A percentile compares a stretch with the other conserved stretches of the same genome.
Evolutionary conservation across 306 rosid genomes (phyloP).

Genomic region (Acacia confusa): DNA sequence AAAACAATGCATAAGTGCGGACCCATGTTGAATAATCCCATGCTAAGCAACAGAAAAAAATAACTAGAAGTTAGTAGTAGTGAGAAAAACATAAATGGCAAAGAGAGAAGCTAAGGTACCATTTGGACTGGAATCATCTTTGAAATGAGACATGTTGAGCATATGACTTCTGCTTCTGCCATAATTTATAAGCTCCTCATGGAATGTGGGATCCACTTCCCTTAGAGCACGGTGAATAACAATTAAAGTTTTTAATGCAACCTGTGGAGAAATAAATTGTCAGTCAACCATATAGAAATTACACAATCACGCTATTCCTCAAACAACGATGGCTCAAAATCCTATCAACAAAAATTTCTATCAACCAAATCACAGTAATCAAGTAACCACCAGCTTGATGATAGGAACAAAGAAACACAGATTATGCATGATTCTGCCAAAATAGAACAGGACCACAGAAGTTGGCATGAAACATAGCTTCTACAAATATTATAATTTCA

Average conservation of each 20-base stretch:
- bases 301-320: constrained; percentile 6
- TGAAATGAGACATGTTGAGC: constrained; percentile 98
- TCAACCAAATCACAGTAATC: background rate
- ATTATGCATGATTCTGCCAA: background rate
- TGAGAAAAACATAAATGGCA: background rate
- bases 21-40: constrained; percentile 99
- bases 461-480: background rate
- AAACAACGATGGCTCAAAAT: background rate
- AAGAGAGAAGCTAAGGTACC: constrained; percentile 50
- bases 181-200: constrained; percentile 93
- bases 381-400: background rate
- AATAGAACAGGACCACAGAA: constrained; percentile 5
- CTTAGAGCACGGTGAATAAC: constrained; percentile 98
- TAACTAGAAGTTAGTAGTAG: constrained; percentile 17
- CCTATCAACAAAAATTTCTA: background rate
- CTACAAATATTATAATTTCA: constrained; percentile 12
- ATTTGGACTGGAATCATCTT: constrained; percentile 97
- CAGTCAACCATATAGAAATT: constrained; percentile 27
- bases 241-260: constrained; percentile 86
- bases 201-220: constrained; percentile 99
- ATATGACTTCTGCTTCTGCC: constrained; percentile 97
- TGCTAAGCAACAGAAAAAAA: constrained; percentile 52
- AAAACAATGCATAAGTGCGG: constrained; percentile 88
- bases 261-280: constrained; percentile 53
- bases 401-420: background rate